These are phyloP conservation scores for Kwoniella sp. DNA, from an alignment of 768 basidiomycete species.

Conservation along the genomic window DNA sequence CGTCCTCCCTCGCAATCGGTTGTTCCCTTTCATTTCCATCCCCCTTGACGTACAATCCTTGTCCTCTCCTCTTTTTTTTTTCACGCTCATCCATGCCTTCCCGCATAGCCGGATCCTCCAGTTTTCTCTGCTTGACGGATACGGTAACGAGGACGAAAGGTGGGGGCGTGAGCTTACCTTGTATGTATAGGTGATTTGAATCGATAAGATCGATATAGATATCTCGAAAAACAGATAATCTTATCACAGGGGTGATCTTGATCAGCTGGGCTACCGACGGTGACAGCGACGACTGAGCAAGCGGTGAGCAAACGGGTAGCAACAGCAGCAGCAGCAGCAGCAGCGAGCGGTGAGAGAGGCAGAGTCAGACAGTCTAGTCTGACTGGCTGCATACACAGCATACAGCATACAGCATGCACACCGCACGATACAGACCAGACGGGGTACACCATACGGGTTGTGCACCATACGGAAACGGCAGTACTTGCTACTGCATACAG, in stretches of 20 bases:
- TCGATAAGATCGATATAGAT: conserved; percentile 19
- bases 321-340: background rate
- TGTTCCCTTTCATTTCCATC: no score
- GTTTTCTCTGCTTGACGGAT: background rate
- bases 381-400: no score
- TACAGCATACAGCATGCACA: no score
- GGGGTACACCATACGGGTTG: no score
- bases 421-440: no score
- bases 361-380: background rate
- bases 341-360: background rate
- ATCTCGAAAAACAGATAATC: background rate
- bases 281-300: background rate
- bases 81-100: background rate
- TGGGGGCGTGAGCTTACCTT: conserved; percentile 11
- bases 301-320: background rate
- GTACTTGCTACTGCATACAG: no score
- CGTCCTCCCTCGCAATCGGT: no score
- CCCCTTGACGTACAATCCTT: no score
- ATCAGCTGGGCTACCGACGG: background rate
- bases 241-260: background rate
- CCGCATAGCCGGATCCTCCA: no score
- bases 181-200: conserved; percentile 9
- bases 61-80: background rate
- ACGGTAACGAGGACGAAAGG: background rate
- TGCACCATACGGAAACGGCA: no score